Evolutionary conservation across 106 monocot species (phyloP).

Genomic region (Dendrobium huoshanense): DNA sequence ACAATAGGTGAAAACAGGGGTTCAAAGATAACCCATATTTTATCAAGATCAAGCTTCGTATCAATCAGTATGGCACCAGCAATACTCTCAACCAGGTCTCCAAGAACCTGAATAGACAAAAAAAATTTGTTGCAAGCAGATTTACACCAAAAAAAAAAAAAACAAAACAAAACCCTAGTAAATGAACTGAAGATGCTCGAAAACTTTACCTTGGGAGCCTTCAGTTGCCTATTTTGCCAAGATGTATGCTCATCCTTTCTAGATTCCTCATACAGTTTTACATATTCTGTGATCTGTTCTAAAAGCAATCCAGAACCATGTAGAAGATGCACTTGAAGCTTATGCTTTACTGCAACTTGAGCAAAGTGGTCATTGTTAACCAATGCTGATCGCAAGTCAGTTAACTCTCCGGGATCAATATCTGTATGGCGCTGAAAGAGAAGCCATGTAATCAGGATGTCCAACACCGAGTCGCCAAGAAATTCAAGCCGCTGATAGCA

Average conservation of each 20-base stretch:
- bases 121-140: background rate
- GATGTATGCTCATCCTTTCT: constrained; percentile 10
- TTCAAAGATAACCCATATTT: constrained; percentile 70
- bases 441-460: constrained; percentile 72
- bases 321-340: constrained; percentile 68
- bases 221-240: constrained; percentile 14
- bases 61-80: constrained; percentile 83
- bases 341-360: constrained; percentile 63
- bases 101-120: constrained; percentile 55
- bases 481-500: constrained; percentile 96
- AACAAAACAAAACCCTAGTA: background rate
- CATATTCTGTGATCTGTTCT: constrained; percentile 66
- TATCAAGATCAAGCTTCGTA: constrained; percentile 44
- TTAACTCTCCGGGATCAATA: constrained; percentile 81
- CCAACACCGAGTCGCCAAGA: constrained; percentile 79
- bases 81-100: constrained; percentile 92
- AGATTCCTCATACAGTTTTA: constrained; percentile 22
- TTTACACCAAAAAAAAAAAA: background rate
- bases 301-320: constrained; percentile 62
- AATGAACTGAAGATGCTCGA: background rate
- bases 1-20: constrained; percentile 82
- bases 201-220: constrained; percentile 64
- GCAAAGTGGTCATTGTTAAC: constrained; percentile 94
- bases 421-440: constrained; percentile 50
- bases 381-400: constrained; percentile 75